Conservation (phyloP, 2,329 filamentous ascomycete genomes). For the Microsporum audouinii region DNA sequence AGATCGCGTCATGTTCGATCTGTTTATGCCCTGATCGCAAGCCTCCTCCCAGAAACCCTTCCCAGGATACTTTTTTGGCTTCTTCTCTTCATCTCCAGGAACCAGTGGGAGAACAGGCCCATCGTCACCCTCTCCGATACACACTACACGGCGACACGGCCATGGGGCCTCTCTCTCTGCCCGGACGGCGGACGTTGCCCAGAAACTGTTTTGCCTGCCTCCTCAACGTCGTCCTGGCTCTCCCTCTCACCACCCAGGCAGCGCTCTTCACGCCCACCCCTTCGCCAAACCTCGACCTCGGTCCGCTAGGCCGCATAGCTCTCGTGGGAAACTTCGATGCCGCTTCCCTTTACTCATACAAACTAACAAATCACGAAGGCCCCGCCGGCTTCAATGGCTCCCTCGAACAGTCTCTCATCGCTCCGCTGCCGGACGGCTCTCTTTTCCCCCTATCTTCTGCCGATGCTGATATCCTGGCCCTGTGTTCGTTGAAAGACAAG, state of each 20-base stretch:
- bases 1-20: background rate
- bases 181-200: constrained; percentile 9
- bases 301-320: constrained; percentile 66
- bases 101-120: too few relatives aligned
- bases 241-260: constrained; percentile 18
- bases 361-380: constrained; percentile 59
- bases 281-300: constrained; percentile 52
- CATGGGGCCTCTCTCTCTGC: constrained; percentile 18
- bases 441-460: constrained; percentile 63
- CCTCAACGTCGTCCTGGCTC: background rate
- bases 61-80: background rate
- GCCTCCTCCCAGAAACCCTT: background rate
- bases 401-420: constrained; percentile 61
- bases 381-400: constrained; percentile 25
- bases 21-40: background rate
- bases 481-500: constrained; percentile 65
- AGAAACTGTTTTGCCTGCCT: background rate
- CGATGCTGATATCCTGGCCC: constrained; percentile 73
- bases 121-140: too few relatives aligned
- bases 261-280: constrained; percentile 28
- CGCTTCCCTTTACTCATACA: constrained; percentile 78
- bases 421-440: constrained; percentile 72
- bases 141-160: background rate
- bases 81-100: background rate
- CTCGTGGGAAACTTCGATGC: constrained; percentile 83